Percentiles rank a stretch among this genome's conserved stretches.
Evolutionary conservation across 139 green algal species (phyloP).

Genomic region (Chlamydomonas sphaeroides): DNA sequence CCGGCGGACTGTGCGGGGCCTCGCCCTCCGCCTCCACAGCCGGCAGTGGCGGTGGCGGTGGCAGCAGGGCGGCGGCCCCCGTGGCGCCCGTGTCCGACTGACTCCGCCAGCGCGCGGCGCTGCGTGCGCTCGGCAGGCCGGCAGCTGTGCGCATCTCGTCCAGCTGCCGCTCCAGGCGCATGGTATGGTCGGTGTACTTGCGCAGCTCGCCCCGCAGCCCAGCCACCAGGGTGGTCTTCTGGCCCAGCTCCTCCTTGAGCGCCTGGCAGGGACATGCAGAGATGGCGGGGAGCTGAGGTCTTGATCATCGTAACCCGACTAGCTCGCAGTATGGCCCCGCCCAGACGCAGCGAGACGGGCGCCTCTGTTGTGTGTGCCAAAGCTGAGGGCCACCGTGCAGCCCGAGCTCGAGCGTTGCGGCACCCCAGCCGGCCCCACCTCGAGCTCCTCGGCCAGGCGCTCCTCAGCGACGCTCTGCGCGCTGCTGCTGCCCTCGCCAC

Average conservation of each 20-base stretch:
- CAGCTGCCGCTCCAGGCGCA: constrained; percentile 25
- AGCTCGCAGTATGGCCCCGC: background rate
- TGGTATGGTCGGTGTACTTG: constrained; percentile 26
- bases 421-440: background rate
- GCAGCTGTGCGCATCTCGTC: background rate
- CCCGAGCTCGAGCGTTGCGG: too few relatives aligned
- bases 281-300: too few relatives aligned
- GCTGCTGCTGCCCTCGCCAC: background rate
- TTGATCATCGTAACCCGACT: background rate
- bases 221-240: constrained; percentile 38
- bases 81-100: constrained; percentile 1
- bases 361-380: too few relatives aligned
- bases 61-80: too few relatives aligned
- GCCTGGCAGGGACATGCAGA: background rate
- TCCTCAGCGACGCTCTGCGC: constrained; percentile 31
- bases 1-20: too few relatives aligned
- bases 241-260: constrained; percentile 31
- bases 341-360: too few relatives aligned
- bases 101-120: background rate
- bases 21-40: too few relatives aligned
- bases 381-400: too few relatives aligned
- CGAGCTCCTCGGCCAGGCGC: constrained; percentile 23
- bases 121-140: background rate
- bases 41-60: too few relatives aligned
- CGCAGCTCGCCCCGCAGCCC: constrained; percentile 38